Base-by-base conservation (phyloP, 106 monocot species). In the Dendrobium chrysotoxum region DNA sequence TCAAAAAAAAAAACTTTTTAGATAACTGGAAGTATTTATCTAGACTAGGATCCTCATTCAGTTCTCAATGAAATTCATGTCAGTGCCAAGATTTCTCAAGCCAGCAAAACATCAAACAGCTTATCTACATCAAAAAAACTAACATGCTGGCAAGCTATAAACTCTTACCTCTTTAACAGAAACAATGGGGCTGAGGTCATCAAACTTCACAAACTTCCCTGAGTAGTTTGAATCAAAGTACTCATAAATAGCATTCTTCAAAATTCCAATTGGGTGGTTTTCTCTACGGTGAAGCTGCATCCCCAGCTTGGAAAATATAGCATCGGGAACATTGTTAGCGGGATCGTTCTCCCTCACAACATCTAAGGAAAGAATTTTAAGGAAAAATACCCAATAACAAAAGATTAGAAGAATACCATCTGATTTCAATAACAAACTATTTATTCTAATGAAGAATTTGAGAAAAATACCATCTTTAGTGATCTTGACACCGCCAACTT, bases 101-200 rank as follows among this genome's bases (percentile, higher is more conserved):
- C 74, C 4, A 42, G 41, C 7, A 47, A 47, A 76, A 50, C 76
- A 25, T 9, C 76, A 47, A 76, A 76, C 23, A 76, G 25, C 28
- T 47, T 26, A 76, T 76, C 76, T 76, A 50, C 46, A 46, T 76
- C 2, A 17, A 11, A 47, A 38, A 42, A 74, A 74, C 0, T 1
- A 40, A 74, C 74, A 74, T 28, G 74, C 74, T 30, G 42, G 13
- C 16, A 74, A 74, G 39, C 17, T 53, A 20, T 28, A 53, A 3
- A 4, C 4, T 28, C 25, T 42, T 86, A 94, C 97, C 94, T 87
- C 81, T 74, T 92, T 89, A 61, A 88, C 81, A 9, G 94, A 80
- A 84, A 98, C 97, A 83, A 98, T 90, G 39, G 97, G 97, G 72
- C 92, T 90, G 57, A 98, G 88, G 78, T 94, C 89, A 77, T 98